Base-by-base conservation (phyloP, 192 early-diverging fungal species). In the Gonapodya prolifera region DNA sequence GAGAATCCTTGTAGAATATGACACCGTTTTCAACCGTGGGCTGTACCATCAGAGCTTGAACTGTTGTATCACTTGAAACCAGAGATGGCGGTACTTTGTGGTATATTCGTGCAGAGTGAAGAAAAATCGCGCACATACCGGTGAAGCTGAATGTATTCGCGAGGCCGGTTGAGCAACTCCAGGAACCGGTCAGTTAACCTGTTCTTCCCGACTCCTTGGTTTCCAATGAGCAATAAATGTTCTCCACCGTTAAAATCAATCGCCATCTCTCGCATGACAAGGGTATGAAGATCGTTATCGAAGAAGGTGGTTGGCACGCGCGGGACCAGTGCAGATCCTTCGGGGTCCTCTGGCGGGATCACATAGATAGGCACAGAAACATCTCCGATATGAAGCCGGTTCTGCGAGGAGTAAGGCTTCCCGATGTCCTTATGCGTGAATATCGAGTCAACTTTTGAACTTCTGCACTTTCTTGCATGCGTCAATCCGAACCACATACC, bases 101-200 rank as follows among this genome's bases (percentile, higher is more conserved):
- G n/a, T n/a, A 16, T n/a, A 69, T 8, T 69, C 45, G 45, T 16
- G 45, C n/a, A 69, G 45, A 8, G 8, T 16, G 45, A 69, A 69
- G 13, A 69, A n/a, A n/a, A 8, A 16, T n/a, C n/a, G n/a, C 13
- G 45, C 8, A 69, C 45, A 8, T 16, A 69, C 45, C 92, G 87
- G 81, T 94, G 91, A 1, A 92, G 82, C 78, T 94, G 92, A 33
- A 94, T 91, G 78, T 94, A 94, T 77, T 94, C 91, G 8, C 92
- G 82, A 34, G 91, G 91, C 2, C 88, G 81, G n/a, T 82, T 80
- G 34, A 94, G 80, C 0, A 92, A 84, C 76, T 92, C 90, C 35
- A 93, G 84, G 74, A 94, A 89, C 75, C 91, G 91, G 78, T 90
- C 89, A 0, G 85, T 85, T 70, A 90, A 75, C 45, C 45, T 69